Evolutionary conservation across 306 rosid species (phyloP).

Genomic region (Vachellia collinsii): DNA sequence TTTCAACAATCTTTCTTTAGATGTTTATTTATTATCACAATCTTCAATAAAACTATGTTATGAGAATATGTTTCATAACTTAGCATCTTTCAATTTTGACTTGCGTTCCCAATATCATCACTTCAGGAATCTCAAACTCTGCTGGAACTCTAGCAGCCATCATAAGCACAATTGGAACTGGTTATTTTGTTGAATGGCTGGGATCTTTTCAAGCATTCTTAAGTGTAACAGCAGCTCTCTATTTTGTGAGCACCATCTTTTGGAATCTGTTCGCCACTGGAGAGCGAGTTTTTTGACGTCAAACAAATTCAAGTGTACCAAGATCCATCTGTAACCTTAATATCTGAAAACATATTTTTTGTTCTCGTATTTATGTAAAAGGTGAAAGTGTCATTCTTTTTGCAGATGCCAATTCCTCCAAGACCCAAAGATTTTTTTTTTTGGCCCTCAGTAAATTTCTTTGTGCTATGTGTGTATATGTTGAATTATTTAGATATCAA

Average conservation of each 20-base stretch:
- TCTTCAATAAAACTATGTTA: neutral
- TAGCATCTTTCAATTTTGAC: neutral
- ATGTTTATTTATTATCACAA: neutral
- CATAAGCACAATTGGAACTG: conserved; percentile 93
- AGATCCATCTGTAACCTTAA: neutral
- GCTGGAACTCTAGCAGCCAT: conserved; percentile 93
- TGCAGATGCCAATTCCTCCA: neutral
- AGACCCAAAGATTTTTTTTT: neutral
- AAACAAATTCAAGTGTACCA: neutral
- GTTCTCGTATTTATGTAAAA: neutral
- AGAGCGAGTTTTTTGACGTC: conserved; percentile 64
- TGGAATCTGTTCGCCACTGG: conserved; percentile 86
- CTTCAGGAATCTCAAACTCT: conserved; percentile 81
- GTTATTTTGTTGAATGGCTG: conserved; percentile 88
- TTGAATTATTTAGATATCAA: neutral
- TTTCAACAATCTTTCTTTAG: neutral
- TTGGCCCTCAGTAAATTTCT: neutral
- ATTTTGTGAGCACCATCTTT: conserved; percentile 69
- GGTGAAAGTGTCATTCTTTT: neutral
- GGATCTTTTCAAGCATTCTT: conserved; percentile 92
- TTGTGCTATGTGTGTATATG: neutral
- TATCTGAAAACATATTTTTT: neutral
- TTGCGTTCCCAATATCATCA: neutral
- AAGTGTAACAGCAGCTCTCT: conserved; percentile 73
- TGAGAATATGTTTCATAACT: too few species aligned